Base-by-base conservation (phyloP, 306 rosid species). In the Malus fusca region DNA sequence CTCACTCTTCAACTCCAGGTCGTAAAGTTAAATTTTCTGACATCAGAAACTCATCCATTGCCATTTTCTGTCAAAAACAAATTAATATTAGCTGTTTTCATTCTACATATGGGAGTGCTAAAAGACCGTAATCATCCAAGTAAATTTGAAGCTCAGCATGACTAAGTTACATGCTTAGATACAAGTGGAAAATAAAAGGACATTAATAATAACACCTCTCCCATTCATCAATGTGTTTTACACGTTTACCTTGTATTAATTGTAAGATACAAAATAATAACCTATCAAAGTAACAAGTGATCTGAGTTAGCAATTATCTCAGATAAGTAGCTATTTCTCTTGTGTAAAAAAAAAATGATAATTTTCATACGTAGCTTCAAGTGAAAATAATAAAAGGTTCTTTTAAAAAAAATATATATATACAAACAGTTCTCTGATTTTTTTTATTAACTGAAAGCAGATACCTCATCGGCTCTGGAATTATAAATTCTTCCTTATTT, bases 1-100 rank as follows among this genome's bases (percentile, higher is more conserved):
- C 98, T 88, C 85, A 92, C 98, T 87, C 90, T 87, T 88, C 90
- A 82, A 88, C 85, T 82, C 96, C 98, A 78, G 98, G 96, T 48
- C 96, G 92, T 69, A 92, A 79, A 73, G 93, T 90, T 77, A 86
- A 81, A 74, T 81, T 83, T 74, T 78, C 82, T 84, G 98, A 94
- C 70, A 84, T 86, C 80, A 88, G 74, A 86, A 86, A 84, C 84
- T 92, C 95, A 83, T 87, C 85, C 83, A 90, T 69, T 0, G 96
- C 95, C 52, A 77, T 85, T 83, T 84, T 86, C 98, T 92, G 96
- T 81, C 83, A 84, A 77, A 72, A 74, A 73, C 52, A 30, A 67
- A 72, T 71, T 66, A 63, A 80, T 78, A 73, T 75, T 66, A 68
- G 53, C 81, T 74, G 72, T 43, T 79, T 60, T 80, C 73, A 43